Conservation (phyloP, 495 filamentous ascomycete species). For the Diplogelasinospora grovesii region DNA sequence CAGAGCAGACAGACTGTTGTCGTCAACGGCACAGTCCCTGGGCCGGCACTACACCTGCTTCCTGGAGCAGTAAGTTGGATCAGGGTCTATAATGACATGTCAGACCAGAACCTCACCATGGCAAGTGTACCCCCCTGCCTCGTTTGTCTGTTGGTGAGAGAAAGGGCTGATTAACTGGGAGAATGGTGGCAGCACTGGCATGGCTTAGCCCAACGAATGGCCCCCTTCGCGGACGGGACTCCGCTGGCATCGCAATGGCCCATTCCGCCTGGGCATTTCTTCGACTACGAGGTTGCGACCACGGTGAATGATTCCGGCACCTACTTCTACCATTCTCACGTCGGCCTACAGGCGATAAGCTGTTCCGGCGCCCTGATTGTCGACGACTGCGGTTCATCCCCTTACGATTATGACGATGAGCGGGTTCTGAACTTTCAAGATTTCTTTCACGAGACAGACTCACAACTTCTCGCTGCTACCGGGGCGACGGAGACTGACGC, state of each 20-base stretch:
- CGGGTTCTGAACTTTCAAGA: conserved; percentile 48
- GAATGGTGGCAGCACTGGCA: conserved; percentile 55
- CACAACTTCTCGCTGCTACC: conserved; percentile 36
- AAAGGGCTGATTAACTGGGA: conserved; percentile 9
- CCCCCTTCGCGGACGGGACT: conserved; percentile 52
- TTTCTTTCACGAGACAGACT: conserved; percentile 40
- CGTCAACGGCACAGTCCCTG: conserved; percentile 49
- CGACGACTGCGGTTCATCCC: conserved; percentile 35
- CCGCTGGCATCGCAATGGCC: conserved; percentile 51
- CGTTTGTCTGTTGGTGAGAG: background rate
- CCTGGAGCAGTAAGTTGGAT: conserved; percentile 49
- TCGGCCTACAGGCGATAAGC: conserved; percentile 49
- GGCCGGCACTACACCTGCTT: conserved; percentile 41
- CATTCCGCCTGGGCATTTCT: conserved; percentile 51
- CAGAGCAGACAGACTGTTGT: conserved; percentile 37
- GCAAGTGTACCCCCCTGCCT: conserved; percentile 26
- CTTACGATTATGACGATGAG: conserved; percentile 51
- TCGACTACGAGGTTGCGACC: conserved; percentile 54
- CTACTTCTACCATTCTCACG: conserved; percentile 57
- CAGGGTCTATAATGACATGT: conserved; percentile 54
- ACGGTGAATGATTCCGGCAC: conserved; percentile 45
- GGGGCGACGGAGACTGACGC: conserved; percentile 34
- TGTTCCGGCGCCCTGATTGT: conserved; percentile 50
- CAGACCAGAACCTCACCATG: conserved; percentile 47
- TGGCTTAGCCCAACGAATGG: conserved; percentile 46